Evolutionary conservation across 257 asterid species (phyloP), one percentile per base, ranked within the genome.

Genomic region (Nicotiana tomentosiformis): DNA sequence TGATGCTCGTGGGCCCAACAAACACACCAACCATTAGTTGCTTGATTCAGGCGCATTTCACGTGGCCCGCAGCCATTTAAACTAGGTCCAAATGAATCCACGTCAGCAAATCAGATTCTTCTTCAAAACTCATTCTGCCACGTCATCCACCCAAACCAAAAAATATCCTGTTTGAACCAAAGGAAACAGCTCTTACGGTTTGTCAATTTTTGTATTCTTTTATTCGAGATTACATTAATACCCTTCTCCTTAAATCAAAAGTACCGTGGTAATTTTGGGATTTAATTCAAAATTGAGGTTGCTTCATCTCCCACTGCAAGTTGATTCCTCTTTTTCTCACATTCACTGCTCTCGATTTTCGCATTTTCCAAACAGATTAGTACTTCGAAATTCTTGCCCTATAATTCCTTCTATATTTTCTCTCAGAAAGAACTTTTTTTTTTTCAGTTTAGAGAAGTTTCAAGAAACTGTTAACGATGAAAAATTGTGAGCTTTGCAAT

Each of bases 401-500:
- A 20, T 61, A 61, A 61, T 20, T 20, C 61, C 3, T 23, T 43
- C 61, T 23, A 15, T 23, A 49, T 46, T 72, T 72, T 72, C 79
- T 72, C 58, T 70, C 6, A n/a, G 35, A 1, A 46, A 12, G 5
- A 5, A 2, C 3, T 35, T 10, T 5, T 32, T 4, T 32, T 14
- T 35, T 17, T n/a, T 4, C 43, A 18, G 5, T 14, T 57, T 10
- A 33, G 32, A 32, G 66, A 26, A 57, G 66, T 29, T 56, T 78
- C 82, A 57, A 55, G 43, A 17, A 77, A 57, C 15, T 80, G 0
- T 53, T 4, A 35, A 55, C 56, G 33, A 86, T 89, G 91, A 88
- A 74, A 84, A 82, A 51, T 18, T 91, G 95, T 29, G 92, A 79
- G 81, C 23, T 91, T 85, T 91, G 95, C 32, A 66, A 82, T 33